Base-by-base conservation (phyloP, 495 filamentous ascomycete species). In the Astrothelium subdiscretum region DNA sequence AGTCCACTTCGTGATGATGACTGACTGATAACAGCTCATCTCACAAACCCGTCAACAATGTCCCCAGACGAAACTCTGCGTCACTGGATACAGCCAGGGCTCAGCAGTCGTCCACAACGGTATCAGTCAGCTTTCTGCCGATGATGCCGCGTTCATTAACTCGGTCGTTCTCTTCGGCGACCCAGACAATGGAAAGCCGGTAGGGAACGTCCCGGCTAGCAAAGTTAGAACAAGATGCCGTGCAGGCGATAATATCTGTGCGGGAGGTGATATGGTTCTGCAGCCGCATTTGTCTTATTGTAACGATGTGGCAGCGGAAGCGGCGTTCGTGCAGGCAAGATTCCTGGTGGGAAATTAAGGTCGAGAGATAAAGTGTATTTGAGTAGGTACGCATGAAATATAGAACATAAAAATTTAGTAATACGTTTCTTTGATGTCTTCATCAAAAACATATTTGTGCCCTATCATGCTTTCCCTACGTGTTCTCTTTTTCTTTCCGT, bases 211-310 rank as follows among this genome's bases (percentile, higher is more conserved):
- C 26, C 40, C 59, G 59, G 26, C 35, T 22, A 29, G 52, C 5
- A 61, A 52, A 38, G 42, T 52, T 29, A 51, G 42, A 31, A 52
- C 42, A 12, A 32, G 52, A n/a, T 61, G 40, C 42, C 38, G 48
- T 61, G 20, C 13, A 29, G 59, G 59, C n/a, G 59, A 61, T 35
- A 38, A 61, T 29, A 52, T 61, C 35, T 61, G 40, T 24, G 31
- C 40, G 29, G 11, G 58, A 12, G 20, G 22, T 40, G 20, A 38
- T 42, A 15, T 38, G 13, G 29, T 71, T n/a, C 57, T 66, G 20
- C 22, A 35, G 57, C 67, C 67, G 42, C 69, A 71, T 66, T 60
- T 69, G 59, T 67, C 67, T 5, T 71, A 71, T 48, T 48, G 43
- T 48, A 5, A 20, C 20, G 43, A 48, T 48, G 43, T 48, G 0